Conservation (phyloP, 148 eudicot species). For the Vaccinium corymbosum region DNA sequence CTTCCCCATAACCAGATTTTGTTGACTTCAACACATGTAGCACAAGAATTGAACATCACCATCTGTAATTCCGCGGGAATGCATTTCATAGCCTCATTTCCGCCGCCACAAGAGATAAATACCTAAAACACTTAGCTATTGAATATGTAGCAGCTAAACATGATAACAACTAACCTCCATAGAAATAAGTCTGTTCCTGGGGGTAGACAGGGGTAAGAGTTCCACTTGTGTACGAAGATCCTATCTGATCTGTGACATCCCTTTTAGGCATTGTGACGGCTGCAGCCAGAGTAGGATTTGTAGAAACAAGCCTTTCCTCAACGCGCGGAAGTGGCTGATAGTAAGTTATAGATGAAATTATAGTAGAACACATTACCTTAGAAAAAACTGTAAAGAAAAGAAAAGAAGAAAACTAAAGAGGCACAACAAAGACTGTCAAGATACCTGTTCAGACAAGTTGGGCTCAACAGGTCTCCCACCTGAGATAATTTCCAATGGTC, state of each 20-base stretch:
- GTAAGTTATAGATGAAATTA: conserved; percentile 26
- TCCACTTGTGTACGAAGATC: conserved; percentile 45
- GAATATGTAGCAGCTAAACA: conserved; percentile 1
- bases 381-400: conserved; percentile 14
- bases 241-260: conserved; percentile 50
- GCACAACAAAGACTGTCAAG: neutral
- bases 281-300: conserved; percentile 70
- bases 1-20: neutral
- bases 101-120: neutral
- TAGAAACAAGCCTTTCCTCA: conserved; percentile 72
- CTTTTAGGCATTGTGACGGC: conserved; percentile 56
- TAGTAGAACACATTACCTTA: conserved; percentile 14
- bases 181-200: conserved; percentile 65
- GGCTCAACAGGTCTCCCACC: conserved; percentile 38
- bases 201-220: conserved; percentile 40
- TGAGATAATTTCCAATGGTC: conserved; percentile 20
- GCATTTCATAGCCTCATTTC: conserved; percentile 5
- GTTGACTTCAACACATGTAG: neutral
- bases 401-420: neutral
- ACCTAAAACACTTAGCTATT: neutral
- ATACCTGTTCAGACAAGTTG: conserved; percentile 45
- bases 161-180: conserved; percentile 64
- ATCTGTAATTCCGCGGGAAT: neutral
- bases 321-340: conserved; percentile 71
- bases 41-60: neutral